Percentiles rank a stretch among this genome's conserved stretches.
Conservation (phyloP, 1,139 yeast genomes). For the Protomyces inouyei region DNA sequence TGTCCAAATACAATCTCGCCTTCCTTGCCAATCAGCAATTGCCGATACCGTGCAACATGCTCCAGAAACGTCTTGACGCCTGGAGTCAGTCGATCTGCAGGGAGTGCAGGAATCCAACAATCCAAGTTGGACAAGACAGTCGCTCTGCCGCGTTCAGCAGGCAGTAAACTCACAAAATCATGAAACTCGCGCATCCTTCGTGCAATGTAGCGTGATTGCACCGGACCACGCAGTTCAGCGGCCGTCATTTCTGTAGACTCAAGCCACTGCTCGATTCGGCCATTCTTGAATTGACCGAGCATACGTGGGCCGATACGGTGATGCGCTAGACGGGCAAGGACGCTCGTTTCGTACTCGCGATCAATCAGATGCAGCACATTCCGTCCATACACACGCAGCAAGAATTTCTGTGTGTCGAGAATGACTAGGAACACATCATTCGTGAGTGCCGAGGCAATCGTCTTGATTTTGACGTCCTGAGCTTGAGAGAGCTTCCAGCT, state of each 20-base stretch:
- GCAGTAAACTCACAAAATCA: conserved; percentile 62
- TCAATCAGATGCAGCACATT: conserved; percentile 84
- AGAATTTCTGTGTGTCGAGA: conserved; percentile 39
- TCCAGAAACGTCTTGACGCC: conserved; percentile 44
- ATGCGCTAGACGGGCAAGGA: conserved; percentile 65
- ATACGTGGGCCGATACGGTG: conserved; percentile 83
- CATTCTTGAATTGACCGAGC: conserved; percentile 83
- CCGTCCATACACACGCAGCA: conserved; percentile 84
- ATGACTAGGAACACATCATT: conserved; percentile 74
- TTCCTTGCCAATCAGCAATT: conserved; percentile 48
- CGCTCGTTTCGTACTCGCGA: conserved; percentile 69
- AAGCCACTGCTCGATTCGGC: conserved; percentile 85
- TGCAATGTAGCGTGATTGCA: conserved; percentile 78
- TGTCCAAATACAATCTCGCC: conserved; percentile 44
- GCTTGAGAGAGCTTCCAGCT: conserved; percentile 20
- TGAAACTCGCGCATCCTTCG: conserved; percentile 96
- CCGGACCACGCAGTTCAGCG: conserved; percentile 66
- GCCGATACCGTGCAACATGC: conserved; percentile 49
- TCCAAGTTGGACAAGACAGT: conserved; percentile 59
- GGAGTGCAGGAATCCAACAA: conserved; percentile 63
- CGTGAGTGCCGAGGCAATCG: conserved; percentile 68
- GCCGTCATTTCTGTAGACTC: conserved; percentile 72
- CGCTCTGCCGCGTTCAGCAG: conserved; percentile 49
- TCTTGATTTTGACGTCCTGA: conserved; percentile 18
- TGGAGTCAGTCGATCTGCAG: neutral